Evolutionary conservation across 306 rosid species (phyloP).

Genomic region (Crataegus laevigata): DNA sequence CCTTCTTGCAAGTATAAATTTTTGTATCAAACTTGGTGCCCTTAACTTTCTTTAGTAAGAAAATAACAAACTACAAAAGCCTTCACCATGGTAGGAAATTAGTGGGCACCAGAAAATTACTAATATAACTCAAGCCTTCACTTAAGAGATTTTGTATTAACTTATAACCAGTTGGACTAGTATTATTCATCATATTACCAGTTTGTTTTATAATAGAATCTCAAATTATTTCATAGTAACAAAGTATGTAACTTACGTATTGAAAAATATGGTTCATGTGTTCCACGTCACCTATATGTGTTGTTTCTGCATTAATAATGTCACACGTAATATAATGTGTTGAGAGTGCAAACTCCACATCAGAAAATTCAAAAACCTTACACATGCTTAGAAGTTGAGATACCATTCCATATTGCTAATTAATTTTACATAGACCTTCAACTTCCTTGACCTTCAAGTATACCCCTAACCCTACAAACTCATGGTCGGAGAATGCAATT

Average conservation of each 20-base stretch:
- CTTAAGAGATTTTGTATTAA: neutral
- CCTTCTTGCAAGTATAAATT: neutral
- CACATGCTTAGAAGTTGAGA: neutral
- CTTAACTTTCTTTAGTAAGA: neutral
- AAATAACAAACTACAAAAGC: neutral
- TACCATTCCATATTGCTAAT: too few species aligned
- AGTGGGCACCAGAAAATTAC: neutral
- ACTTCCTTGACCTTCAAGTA: neutral
- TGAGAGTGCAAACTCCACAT: neutral
- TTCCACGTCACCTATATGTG: neutral
- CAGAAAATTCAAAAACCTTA: too few species aligned
- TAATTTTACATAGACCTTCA: neutral
- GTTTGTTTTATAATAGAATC: neutral
- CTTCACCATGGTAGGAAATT: too few species aligned
- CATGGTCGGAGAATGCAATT: neutral
- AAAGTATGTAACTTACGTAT: neutral
- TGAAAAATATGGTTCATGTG: too few species aligned
- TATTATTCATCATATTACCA: too few species aligned
- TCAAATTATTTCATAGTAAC: neutral
- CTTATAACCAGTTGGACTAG: neutral
- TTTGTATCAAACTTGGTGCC: neutral
- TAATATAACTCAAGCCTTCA: neutral
- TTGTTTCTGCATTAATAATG: too few species aligned
- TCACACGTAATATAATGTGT: neutral
- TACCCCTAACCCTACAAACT: neutral